Conservation (phyloP, 306 rosid species). For the Inga oerstediana region DNA sequence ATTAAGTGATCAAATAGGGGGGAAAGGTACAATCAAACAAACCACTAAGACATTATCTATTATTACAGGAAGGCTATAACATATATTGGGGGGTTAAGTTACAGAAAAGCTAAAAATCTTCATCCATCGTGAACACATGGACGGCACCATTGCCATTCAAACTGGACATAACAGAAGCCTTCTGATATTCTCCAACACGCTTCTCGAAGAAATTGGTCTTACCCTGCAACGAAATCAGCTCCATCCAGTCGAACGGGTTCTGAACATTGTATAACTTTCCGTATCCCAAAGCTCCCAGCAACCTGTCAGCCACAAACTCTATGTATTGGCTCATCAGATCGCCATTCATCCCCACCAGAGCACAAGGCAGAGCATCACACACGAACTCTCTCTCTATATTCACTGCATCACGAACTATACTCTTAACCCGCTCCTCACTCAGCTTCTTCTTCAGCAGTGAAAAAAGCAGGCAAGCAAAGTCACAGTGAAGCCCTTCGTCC, state of each 20-base stretch:
- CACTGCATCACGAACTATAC: constrained; percentile 62
- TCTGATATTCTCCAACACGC: constrained; percentile 88
- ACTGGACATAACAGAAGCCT: constrained; percentile 78
- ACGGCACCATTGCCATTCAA: not conserved
- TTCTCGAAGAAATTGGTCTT: constrained; percentile 90
- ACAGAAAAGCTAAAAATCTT: not conserved
- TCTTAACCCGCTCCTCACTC: constrained; percentile 61
- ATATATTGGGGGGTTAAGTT: not conserved
- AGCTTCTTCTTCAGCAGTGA: constrained; percentile 52
- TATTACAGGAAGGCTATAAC: not conserved
- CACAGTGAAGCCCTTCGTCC: constrained; percentile 85
- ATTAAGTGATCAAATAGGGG: not conserved
- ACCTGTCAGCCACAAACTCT: constrained; percentile 82
- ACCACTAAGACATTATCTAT: not conserved
- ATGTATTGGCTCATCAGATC: constrained; percentile 78
- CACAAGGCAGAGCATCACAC: constrained; percentile 84
- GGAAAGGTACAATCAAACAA: not conserved
- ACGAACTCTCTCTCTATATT: constrained; percentile 81
- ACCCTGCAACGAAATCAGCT: constrained; percentile 86
- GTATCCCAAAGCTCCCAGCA: constrained; percentile 63
- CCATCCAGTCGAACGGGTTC: constrained; percentile 98
- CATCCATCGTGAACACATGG: not conserved
- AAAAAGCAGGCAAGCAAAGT: constrained; percentile 76
- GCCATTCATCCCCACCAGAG: constrained; percentile 81
- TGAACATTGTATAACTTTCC: constrained; percentile 58